A percentile compares a stretch with the other conserved stretches of the same genome.
phyloP scores from a whole-genome alignment of 2,329 filamentous ascomycete genomes.

The Ceratocystis colombiana region DNA sequence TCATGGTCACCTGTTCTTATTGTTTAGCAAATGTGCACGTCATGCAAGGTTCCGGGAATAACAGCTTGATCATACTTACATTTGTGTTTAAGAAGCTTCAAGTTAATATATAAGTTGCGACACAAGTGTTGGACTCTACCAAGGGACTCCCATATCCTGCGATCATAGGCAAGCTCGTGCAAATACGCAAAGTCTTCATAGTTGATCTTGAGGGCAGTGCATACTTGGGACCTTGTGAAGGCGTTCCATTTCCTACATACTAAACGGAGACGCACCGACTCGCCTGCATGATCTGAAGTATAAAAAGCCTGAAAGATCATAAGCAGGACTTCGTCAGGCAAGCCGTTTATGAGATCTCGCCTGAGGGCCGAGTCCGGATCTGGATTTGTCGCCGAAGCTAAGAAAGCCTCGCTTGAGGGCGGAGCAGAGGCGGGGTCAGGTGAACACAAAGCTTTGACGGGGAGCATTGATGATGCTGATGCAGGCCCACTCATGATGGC shows the following conservation, averaged over 20 bases:
- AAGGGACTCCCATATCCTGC: slow-evolving; percentile 29
- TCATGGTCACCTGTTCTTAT: background rate
- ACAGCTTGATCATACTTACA: slow-evolving; percentile 32
- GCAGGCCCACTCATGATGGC: background rate
- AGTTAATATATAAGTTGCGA: slow-evolving; percentile 42
- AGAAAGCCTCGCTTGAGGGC: background rate
- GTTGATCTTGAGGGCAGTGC: slow-evolving; percentile 42
- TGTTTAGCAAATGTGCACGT: background rate
- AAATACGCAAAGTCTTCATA: slow-evolving; percentile 27
- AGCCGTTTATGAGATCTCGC: slow-evolving; percentile 10
- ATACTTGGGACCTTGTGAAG: slow-evolving; percentile 38
- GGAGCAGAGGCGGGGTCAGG: background rate
- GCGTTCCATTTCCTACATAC: slow-evolving; percentile 43
- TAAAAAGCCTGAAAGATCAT: slow-evolving; percentile 7
- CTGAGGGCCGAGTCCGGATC: background rate
- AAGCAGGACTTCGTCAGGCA: slow-evolving; percentile 20
- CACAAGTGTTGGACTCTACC: slow-evolving; percentile 36
- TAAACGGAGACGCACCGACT: slow-evolving; percentile 34
- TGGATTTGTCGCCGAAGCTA: background rate
- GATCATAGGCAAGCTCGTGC: background rate
- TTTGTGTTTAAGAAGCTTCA: slow-evolving; percentile 45
- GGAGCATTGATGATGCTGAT: background rate
- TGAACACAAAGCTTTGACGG: background rate
- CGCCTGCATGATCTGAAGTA: background rate
- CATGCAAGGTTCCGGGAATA: background rate